Evolutionary conservation across 2,329 filamentous ascomycete species (phyloP), one percentile per base, ranked within the genome.

Genomic region (Tolypocladium pustulatum): DNA sequence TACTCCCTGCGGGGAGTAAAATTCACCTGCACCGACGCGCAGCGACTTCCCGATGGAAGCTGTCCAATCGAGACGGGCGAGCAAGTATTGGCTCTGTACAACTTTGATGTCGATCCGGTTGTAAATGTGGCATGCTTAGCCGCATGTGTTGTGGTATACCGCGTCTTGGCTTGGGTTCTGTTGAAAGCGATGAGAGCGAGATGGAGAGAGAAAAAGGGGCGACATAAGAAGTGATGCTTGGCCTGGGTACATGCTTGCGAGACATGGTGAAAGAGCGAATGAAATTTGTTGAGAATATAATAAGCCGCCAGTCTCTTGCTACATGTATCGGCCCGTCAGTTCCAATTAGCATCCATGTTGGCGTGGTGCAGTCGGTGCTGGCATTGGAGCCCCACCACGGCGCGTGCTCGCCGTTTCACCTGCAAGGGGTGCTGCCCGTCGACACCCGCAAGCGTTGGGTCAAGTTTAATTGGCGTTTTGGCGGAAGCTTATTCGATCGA

Each of bases 61-160:
- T 92, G 89, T 67, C 81, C 83, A 0, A 83, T 90, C 49, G 75
- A 80, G 54, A 87, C 79, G 0, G 89, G 89, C 0, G 76, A 85
- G 65, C 77, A 91, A 64, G 88, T 88, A 0, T 69, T 92, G 55
- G 69, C 81, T 52, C 66, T 91, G 58, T 92, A 91, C 69, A 81
- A 82, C 56, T 74, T 91, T 58, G 77, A 89, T 57, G 82, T 78
- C 13, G 76, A 87, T 64, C 81, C 84, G 0, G 75, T 79, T 15
- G 74, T 82, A 57, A 87, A 89, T 63, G 68, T 90, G 2, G 77
- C 84, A 63, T 83, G 80, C 4, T 67, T 91, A 65, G 87, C 82
- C 0, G 79, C 82, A 1, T 85, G 82, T 59, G 78, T 86, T 1
- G 76, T 91, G 1, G 76, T 81, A 8, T 91, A 91, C 71, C 75